These are phyloP conservation scores for Penicillium diatomitis DNA, from an alignment of 495 filamentous ascomycete genomes.

Conservation along the genomic window DNA sequence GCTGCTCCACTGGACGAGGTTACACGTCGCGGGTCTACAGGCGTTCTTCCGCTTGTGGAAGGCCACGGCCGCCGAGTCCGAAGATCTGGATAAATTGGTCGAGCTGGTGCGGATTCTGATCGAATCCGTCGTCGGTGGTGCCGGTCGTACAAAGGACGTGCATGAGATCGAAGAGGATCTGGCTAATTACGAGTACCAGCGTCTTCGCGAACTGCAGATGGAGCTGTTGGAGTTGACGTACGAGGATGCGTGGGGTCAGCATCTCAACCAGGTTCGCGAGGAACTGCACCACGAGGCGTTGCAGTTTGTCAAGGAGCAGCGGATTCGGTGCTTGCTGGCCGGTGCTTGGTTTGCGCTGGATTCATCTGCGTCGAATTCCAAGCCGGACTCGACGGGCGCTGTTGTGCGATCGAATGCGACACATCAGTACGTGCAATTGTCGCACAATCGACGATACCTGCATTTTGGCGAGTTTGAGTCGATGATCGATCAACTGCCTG, in stretches of 20 bases:
- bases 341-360: slow-evolving; percentile 82
- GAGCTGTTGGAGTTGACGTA: slow-evolving; percentile 83
- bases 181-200: slow-evolving; percentile 65
- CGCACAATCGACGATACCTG: slow-evolving; percentile 81
- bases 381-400: slow-evolving; percentile 26
- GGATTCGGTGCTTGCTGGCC: slow-evolving; percentile 81
- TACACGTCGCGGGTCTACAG: slow-evolving; percentile 85
- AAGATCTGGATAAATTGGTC: slow-evolving; percentile 87
- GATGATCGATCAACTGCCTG: slow-evolving; percentile 54
- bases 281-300: slow-evolving; percentile 86
- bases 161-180: slow-evolving; percentile 85
- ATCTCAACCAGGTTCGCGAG: slow-evolving; percentile 83
- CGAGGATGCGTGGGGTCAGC: slow-evolving; percentile 88
- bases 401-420: slow-evolving; percentile 28
- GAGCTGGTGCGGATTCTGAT: slow-evolving; percentile 87
- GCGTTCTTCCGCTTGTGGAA: slow-evolving; percentile 92
- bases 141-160: slow-evolving; percentile 75
- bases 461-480: slow-evolving; percentile 84
- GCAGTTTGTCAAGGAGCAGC: slow-evolving; percentile 94
- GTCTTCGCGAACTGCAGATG: slow-evolving; percentile 87
- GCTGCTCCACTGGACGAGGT: slow-evolving; percentile 86
- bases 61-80: slow-evolving; percentile 65
- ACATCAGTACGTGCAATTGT: slow-evolving; percentile 81
- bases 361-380: slow-evolving; percentile 13
- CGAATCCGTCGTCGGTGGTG: slow-evolving; percentile 81